Conservation (phyloP, 768 basidiomycete genomes). For the Clavulina sp. region DNA sequence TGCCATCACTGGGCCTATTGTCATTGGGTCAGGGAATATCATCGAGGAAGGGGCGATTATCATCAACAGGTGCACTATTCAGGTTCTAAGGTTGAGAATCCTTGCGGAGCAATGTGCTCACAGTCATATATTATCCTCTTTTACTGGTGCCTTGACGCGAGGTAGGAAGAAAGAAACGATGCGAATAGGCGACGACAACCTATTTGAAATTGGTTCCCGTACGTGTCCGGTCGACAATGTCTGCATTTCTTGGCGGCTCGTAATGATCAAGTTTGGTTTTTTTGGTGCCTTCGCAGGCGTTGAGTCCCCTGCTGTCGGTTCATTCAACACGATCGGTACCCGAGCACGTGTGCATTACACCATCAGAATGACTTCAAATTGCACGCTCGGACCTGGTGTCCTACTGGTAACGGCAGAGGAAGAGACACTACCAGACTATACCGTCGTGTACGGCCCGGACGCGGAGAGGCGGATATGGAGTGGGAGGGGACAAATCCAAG, state of each 20-base stretch:
- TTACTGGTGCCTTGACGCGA: background rate
- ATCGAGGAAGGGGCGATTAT: slow-evolving; percentile 85
- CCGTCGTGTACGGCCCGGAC: slow-evolving; percentile 62
- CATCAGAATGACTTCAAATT: slow-evolving; percentile 60
- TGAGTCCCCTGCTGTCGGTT: slow-evolving; percentile 70
- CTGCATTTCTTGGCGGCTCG: background rate
- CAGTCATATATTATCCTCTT: background rate
- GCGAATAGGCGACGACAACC: slow-evolving; percentile 84
- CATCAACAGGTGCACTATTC: slow-evolving; percentile 48
- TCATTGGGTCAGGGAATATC: slow-evolving; percentile 76
- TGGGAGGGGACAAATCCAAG: slow-evolving; percentile 67
- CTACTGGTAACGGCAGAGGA: slow-evolving; percentile 63
- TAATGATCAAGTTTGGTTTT: background rate
- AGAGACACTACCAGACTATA: slow-evolving; percentile 66
- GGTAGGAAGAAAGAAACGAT: slow-evolving; percentile 49
- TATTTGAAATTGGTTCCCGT: slow-evolving; percentile 92
- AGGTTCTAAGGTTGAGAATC: slow-evolving; percentile 1
- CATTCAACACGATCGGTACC: slow-evolving; percentile 74
- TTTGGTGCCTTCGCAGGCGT: slow-evolving; percentile 50
- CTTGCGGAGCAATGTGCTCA: slow-evolving; percentile 22
- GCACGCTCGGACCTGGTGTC: slow-evolving; percentile 67
- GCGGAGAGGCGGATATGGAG: slow-evolving; percentile 64
- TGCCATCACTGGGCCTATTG: slow-evolving; percentile 77
- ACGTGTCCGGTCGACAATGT: slow-evolving; percentile 21
- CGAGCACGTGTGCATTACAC: slow-evolving; percentile 71